Conservation (phyloP, 306 rosid species). For the Quercus bicolor region DNA sequence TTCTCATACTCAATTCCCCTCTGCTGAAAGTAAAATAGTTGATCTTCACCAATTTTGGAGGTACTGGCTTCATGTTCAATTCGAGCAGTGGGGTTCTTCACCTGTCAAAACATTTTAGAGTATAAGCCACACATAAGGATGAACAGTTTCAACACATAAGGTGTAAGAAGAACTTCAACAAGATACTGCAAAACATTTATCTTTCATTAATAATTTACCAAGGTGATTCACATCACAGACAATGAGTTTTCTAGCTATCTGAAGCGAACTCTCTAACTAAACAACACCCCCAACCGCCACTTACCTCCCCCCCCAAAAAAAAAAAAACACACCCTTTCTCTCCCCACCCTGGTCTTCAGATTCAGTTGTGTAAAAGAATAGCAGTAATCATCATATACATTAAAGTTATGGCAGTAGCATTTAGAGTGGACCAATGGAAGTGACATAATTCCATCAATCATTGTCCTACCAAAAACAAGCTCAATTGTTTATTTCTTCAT, state of each 20-base stretch:
- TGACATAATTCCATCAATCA: background rate
- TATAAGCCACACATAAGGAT: background rate
- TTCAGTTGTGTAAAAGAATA: background rate
- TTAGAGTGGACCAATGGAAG: background rate
- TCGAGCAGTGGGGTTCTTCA: constrained; percentile 81
- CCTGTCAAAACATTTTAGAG: constrained; percentile 34
- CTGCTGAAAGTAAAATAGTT: constrained; percentile 86
- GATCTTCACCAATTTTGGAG: constrained; percentile 91
- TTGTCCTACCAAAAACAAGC: background rate
- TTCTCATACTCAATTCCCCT: constrained; percentile 89
- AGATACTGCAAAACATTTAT: background rate
- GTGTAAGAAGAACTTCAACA: background rate
- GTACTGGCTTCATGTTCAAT: constrained; percentile 95
- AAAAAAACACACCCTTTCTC: background rate
- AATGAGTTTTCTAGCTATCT: background rate
- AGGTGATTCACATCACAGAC: background rate
- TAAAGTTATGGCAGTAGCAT: background rate
- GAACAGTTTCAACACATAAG: background rate
- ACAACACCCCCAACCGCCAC: no score
- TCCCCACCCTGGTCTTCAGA: background rate
- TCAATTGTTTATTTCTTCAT: background rate
- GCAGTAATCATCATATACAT: background rate
- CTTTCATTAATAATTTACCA: background rate
- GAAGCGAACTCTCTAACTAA: no score
- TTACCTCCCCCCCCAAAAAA: background rate